Evolutionary conservation across 2,329 filamentous ascomycete genomes (phyloP).

Genomic region (Geosmithia morbida): DNA sequence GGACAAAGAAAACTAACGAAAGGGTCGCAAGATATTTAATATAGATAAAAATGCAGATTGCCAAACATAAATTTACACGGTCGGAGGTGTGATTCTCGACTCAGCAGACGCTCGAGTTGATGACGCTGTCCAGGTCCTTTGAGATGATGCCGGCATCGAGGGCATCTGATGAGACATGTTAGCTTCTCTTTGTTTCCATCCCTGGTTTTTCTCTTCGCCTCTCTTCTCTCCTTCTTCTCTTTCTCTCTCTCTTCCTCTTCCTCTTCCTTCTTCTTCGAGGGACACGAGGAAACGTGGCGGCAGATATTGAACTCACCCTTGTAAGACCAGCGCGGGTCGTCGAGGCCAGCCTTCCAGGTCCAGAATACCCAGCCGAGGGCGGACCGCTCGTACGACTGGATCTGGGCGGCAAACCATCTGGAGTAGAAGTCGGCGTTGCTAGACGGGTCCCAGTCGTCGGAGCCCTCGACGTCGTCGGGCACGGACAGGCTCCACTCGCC

Average conservation of each 20-base stretch:
- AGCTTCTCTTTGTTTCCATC: not conserved
- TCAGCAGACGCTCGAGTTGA: slow-evolving; percentile 1
- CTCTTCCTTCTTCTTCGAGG: no score
- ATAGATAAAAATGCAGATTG: no score
- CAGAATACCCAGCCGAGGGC: slow-evolving; percentile 42
- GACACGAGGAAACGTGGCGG: no score
- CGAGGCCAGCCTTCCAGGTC: slow-evolving; percentile 35
- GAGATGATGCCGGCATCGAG: not conserved
- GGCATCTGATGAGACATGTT: not conserved
- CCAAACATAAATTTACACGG: no score
- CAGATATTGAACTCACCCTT: slow-evolving; percentile 2
- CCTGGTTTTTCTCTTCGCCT: no score
- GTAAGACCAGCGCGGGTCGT: slow-evolving; percentile 1
- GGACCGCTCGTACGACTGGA: slow-evolving; percentile 35
- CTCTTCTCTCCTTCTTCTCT: no score
- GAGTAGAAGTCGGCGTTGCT: slow-evolving; percentile 30
- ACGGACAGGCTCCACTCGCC: slow-evolving; percentile 44
- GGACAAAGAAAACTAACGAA: no score
- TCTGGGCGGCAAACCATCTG: slow-evolving; percentile 42
- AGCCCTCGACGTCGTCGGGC: slow-evolving; percentile 30
- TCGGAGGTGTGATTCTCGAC: not conserved
- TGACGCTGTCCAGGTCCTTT: not conserved
- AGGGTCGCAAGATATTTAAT: no score
- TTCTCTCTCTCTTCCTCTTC: no score
- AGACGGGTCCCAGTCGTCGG: slow-evolving; percentile 17